These are phyloP conservation scores for Eruca vesicaria DNA, from an alignment of 441 rosid species.

Conservation along the genomic window DNA sequence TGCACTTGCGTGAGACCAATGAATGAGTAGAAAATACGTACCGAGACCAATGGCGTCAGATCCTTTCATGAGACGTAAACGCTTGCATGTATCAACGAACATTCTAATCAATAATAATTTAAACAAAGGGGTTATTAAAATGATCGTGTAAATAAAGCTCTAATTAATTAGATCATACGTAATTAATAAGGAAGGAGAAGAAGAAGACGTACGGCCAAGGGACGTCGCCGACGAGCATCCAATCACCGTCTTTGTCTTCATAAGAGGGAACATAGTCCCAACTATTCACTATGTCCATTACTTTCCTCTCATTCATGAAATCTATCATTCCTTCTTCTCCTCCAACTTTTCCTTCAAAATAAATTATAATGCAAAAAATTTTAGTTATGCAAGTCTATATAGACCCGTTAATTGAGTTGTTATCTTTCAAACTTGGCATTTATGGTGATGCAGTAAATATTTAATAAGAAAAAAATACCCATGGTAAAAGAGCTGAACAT, in stretches of 20 bases:
- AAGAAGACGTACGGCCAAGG: slow-evolving; percentile 72
- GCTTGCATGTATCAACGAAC: slow-evolving; percentile 40
- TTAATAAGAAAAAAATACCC: slow-evolving; percentile 37
- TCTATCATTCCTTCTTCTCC: slow-evolving; percentile 80
- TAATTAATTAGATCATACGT: neutral
- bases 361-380: neutral
- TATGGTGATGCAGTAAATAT: neutral
- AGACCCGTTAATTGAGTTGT: neutral
- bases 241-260: slow-evolving; percentile 91
- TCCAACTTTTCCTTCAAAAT: slow-evolving; percentile 55
- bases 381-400: neutral
- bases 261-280: slow-evolving; percentile 81
- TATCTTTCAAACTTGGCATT: neutral
- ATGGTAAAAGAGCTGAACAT: slow-evolving; percentile 74
- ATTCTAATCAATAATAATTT: slow-evolving; percentile 10
- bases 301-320: slow-evolving; percentile 70
- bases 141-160: neutral
- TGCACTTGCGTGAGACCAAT: neutral
- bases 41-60: slow-evolving; percentile 37
- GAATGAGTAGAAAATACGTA: slow-evolving; percentile 7
- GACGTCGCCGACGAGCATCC: slow-evolving; percentile 97
- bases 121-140: neutral
- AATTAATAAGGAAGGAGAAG: neutral
- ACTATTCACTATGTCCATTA: slow-evolving; percentile 55
- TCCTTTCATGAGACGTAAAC: slow-evolving; percentile 40